Evolutionary conservation across 2,329 filamentous ascomycete genomes (phyloP).

Genomic region (Coniella lustricola): DNA sequence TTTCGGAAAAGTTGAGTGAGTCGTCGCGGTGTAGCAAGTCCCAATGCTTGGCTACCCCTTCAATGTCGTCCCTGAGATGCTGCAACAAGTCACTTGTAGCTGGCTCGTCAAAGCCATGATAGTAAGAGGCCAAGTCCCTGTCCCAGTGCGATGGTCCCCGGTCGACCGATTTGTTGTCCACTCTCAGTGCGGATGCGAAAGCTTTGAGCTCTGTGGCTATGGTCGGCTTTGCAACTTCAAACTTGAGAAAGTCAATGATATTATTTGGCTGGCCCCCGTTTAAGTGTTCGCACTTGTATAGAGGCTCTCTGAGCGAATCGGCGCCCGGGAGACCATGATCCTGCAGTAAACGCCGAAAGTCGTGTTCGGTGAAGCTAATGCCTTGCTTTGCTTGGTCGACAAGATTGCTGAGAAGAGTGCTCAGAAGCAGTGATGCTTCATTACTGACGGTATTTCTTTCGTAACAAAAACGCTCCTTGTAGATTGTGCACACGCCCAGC

Average conservation of each 20-base stretch:
- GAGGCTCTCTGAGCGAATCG: constrained; percentile 27
- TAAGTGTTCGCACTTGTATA: constrained; percentile 36
- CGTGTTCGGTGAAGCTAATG: constrained; percentile 36
- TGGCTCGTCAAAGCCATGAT: not conserved
- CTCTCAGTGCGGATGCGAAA: constrained; percentile 22
- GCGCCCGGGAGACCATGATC: constrained; percentile 17
- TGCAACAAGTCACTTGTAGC: constrained; percentile 19
- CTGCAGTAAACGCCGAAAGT: constrained; percentile 33
- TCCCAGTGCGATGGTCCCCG: constrained; percentile 28
- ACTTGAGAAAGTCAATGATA: constrained; percentile 58
- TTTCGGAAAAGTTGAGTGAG: constrained; percentile 16
- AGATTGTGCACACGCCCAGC: constrained; percentile 58
- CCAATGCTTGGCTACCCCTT: constrained; percentile 28
- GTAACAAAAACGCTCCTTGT: constrained; percentile 59
- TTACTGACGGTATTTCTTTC: constrained; percentile 43
- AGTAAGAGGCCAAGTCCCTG: constrained; percentile 28
- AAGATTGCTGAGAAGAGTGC: constrained; percentile 44
- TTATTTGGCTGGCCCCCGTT: constrained; percentile 29
- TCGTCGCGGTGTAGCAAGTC: constrained; percentile 15
- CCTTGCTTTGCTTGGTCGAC: constrained; percentile 54
- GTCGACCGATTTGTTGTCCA: constrained; percentile 13
- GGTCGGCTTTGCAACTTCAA: constrained; percentile 38
- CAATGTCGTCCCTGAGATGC: constrained; percentile 29
- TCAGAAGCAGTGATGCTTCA: constrained; percentile 38
- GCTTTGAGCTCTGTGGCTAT: constrained; percentile 31